Evolutionary conservation across 225 moss, liverwort and hornwort species (phyloP).

Genomic region (Marchantia polymorpha): DNA sequence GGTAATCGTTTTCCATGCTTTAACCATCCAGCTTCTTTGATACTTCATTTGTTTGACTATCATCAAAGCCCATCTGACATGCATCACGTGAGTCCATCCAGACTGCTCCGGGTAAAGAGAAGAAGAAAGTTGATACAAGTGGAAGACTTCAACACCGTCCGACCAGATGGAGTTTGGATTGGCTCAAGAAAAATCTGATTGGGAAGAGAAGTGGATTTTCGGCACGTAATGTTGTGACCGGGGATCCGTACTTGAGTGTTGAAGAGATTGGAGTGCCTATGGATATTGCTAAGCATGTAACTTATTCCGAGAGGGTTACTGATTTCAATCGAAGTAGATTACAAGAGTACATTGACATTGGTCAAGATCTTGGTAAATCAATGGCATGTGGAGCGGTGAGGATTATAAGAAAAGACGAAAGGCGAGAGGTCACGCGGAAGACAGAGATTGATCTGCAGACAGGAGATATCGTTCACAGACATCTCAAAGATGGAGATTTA

Average conservation of each 20-base stretch:
- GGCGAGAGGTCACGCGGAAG: constrained; percentile 20
- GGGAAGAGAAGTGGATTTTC: constrained; percentile 59
- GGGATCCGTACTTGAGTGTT: constrained; percentile 65
- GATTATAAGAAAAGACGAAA: constrained; percentile 32
- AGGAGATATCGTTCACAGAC: constrained; percentile 73
- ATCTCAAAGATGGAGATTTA: constrained; percentile 80
- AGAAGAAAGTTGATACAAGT: constrained; percentile 4
- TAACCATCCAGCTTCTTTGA: not conserved
- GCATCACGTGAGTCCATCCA: not conserved
- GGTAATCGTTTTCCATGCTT: not conserved
- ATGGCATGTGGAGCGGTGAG: constrained; percentile 51
- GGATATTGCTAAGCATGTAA: constrained; percentile 58
- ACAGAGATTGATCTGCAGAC: constrained; percentile 34
- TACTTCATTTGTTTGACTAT: not conserved
- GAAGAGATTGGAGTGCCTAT: constrained; percentile 67
- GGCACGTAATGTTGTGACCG: constrained; percentile 67
- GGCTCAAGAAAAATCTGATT: constrained; percentile 54
- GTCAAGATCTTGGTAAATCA: constrained; percentile 41
- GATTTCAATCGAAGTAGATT: constrained; percentile 46
- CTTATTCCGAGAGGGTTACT: constrained; percentile 68
- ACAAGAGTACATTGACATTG: constrained; percentile 55
- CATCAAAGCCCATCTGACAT: not conserved
- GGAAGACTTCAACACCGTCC: constrained; percentile 16
- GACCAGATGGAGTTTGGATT: constrained; percentile 48
- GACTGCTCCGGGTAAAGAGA: constrained; percentile 19